Evolutionary conservation across 176 grass and related monocot species (phyloP).

Genomic region (Ensete ventricosum): DNA sequence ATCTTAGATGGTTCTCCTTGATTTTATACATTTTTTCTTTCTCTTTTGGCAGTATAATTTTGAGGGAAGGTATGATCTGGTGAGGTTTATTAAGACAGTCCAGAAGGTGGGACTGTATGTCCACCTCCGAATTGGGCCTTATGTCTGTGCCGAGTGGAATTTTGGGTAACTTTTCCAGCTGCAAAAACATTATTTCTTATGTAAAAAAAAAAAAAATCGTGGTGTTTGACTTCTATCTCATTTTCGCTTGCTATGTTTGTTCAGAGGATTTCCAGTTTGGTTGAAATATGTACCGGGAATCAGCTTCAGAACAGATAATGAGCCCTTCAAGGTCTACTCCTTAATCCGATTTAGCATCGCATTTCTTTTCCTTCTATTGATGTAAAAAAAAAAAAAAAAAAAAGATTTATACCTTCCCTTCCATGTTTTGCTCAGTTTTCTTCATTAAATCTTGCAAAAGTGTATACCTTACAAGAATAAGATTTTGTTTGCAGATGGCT

Average conservation of each 20-base stretch:
- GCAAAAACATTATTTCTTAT: not conserved
- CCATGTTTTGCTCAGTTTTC: not conserved
- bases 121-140: slow-evolving; percentile 91
- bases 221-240: not conserved
- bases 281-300: slow-evolving; percentile 96
- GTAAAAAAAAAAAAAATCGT: not conserved
- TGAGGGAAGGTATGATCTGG: slow-evolving; percentile 90
- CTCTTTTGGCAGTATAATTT: slow-evolving; percentile 69
- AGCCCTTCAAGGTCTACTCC: slow-evolving; percentile 70
- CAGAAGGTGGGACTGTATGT: slow-evolving; percentile 82
- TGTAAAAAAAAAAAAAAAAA: too few species aligned
- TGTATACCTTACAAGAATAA: not conserved
- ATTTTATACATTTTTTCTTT: slow-evolving; percentile 23
- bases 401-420: not conserved
- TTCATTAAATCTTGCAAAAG: not conserved
- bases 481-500: slow-evolving; percentile 44
- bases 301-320: slow-evolving; percentile 97
- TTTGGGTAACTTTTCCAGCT: slow-evolving; percentile 56
- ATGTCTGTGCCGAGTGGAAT: slow-evolving; percentile 99
- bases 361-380: not conserved
- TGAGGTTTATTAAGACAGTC: slow-evolving; percentile 81
- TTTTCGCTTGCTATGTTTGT: slow-evolving; percentile 12
- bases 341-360: not conserved
- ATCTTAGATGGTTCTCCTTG: slow-evolving; percentile 14
- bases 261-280: slow-evolving; percentile 96